Conservation (phyloP, 2,329 filamentous ascomycete genomes). For the Cytospora piceae region DNA sequence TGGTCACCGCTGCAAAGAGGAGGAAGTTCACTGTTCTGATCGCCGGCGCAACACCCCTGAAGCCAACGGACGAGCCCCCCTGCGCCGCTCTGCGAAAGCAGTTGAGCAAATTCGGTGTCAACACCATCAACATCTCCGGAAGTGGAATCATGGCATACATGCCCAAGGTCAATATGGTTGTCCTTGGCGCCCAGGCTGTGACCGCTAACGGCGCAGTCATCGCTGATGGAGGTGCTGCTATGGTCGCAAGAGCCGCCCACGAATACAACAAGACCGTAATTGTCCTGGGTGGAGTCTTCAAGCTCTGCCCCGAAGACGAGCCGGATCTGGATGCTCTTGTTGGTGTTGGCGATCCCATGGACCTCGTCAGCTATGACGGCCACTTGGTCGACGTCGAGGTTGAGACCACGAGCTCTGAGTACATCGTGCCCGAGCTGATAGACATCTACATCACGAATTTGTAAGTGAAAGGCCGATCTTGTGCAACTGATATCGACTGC, state of each 20-base stretch:
- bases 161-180: slow-evolving; percentile 93
- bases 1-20: slow-evolving; percentile 84
- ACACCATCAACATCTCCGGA: slow-evolving; percentile 82
- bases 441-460: slow-evolving; percentile 87
- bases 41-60: slow-evolving; percentile 62
- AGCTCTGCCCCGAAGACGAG: slow-evolving; percentile 86
- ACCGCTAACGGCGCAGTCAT: slow-evolving; percentile 87
- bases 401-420: slow-evolving; percentile 79
- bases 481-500: not conserved
- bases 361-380: slow-evolving; percentile 78
- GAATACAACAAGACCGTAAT: slow-evolving; percentile 83
- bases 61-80: slow-evolving; percentile 43
- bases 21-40: slow-evolving; percentile 91
- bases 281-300: slow-evolving; percentile 89
- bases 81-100: slow-evolving; percentile 72
- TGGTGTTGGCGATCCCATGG: slow-evolving; percentile 82
- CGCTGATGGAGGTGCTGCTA: slow-evolving; percentile 79
- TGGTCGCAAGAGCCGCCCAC: slow-evolving; percentile 83
- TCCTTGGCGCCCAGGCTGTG: slow-evolving; percentile 84
- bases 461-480: slow-evolving; percentile 49
- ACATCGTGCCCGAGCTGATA: slow-evolving; percentile 75
- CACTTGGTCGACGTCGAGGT: slow-evolving; percentile 79
- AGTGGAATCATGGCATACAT: slow-evolving; percentile 90
- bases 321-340: slow-evolving; percentile 81
- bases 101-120: slow-evolving; percentile 75